Percentiles rank a stretch among this genome's conserved stretches.
phyloP scores from a whole-genome alignment of 75 land plant species.

The Ceratopteris richardii region DNA sequence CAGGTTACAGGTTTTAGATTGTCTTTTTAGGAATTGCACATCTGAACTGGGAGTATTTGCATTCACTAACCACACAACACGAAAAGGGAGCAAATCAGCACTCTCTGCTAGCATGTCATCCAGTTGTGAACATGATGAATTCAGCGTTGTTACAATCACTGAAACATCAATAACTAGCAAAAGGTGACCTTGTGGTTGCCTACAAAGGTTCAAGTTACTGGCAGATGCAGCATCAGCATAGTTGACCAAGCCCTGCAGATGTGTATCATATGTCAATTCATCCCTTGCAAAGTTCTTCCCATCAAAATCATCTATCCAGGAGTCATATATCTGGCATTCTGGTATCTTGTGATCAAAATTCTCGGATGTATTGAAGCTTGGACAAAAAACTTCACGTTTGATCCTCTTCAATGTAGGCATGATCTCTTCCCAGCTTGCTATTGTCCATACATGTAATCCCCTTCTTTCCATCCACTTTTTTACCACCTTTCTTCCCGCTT shows the following conservation, averaged over 20 bases:
- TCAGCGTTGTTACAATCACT: constrained; percentile 6
- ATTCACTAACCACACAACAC: constrained; percentile 53
- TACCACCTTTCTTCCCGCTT: constrained; percentile 28
- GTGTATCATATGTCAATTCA: neutral
- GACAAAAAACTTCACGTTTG: constrained; percentile 12
- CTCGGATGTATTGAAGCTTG: constrained; percentile 12
- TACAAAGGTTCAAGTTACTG: constrained; percentile 4
- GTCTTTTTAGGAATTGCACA: constrained; percentile 14
- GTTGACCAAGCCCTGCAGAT: neutral
- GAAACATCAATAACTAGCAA: constrained; percentile 38
- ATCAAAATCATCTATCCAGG: constrained; percentile 11
- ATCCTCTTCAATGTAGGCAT: constrained; percentile 17
- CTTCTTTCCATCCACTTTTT: constrained; percentile 36
- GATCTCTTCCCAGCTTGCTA: constrained; percentile 23
- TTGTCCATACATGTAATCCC: constrained; percentile 37
- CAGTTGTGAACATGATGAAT: constrained; percentile 13
- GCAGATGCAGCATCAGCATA: neutral
- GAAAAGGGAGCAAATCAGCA: constrained; percentile 7
- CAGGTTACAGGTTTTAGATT: constrained; percentile 22
- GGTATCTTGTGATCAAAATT: constrained; percentile 5
- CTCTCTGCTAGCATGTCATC: constrained; percentile 9
- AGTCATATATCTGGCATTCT: constrained; percentile 7
- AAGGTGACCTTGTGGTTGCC: constrained; percentile 5
- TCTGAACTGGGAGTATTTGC: constrained; percentile 12
- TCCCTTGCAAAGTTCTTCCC: neutral